Conservation (phyloP, 73 alveolate genomes). For the Stentor coeruleus region DNA sequence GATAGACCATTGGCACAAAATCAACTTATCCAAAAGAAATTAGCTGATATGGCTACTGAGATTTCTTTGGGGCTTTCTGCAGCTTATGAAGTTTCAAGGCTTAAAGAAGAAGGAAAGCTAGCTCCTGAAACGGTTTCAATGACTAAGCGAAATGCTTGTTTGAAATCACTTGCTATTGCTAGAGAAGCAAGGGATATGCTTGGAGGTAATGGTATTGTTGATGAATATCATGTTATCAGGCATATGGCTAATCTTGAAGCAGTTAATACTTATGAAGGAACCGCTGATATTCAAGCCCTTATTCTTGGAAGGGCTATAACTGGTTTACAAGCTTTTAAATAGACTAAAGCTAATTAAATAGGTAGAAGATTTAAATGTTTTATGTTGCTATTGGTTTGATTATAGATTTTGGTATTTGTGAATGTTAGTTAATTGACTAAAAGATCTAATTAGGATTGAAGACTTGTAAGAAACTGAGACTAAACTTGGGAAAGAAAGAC, state of each 20-base stretch:
- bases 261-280: slow-evolving; percentile 82
- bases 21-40: slow-evolving; percentile 68
- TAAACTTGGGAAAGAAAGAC: too few relatives aligned
- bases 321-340: slow-evolving; percentile 66
- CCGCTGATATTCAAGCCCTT: slow-evolving; percentile 77
- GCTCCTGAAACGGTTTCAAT: slow-evolving; percentile 79
- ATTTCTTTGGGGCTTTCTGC: slow-evolving; percentile 70
- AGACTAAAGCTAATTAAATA: slow-evolving; percentile 18
- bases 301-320: slow-evolving; percentile 80
- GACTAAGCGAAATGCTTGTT: slow-evolving; percentile 68
- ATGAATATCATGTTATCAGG: slow-evolving; percentile 71
- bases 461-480: too few relatives aligned
- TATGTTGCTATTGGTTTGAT: too few relatives aligned
- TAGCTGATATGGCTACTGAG: slow-evolving; percentile 82
- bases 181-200: slow-evolving; percentile 82
- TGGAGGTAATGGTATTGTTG: slow-evolving; percentile 86
- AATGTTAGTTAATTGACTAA: too few relatives aligned
- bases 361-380: too few relatives aligned
- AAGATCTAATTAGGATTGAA: too few relatives aligned
- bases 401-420: too few relatives aligned
- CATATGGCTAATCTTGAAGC: slow-evolving; percentile 70
- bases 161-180: slow-evolving; percentile 53
- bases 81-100: slow-evolving; percentile 48
- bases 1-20: slow-evolving; percentile 67
- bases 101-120: slow-evolving; percentile 57